Evolutionary conservation across 2,329 filamentous ascomycete species (phyloP), one percentile per base, ranked within the genome.

Genomic region (Trichoderma guizhouense): DNA sequence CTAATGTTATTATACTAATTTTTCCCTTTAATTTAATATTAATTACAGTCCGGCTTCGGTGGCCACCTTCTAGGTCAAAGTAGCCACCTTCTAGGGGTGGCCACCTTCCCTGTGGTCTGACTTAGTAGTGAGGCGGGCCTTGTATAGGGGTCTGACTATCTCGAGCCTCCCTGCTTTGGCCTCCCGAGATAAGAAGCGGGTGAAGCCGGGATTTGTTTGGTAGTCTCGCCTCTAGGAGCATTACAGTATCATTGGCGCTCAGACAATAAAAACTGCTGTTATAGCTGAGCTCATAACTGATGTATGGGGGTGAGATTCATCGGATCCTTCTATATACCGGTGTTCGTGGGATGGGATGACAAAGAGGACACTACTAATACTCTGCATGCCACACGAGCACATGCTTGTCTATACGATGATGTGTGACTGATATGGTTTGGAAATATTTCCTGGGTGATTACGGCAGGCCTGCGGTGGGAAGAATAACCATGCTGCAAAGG

Each of bases 121-220:
- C 26, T 26, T n/a, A 21, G 14, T 69, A 62, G 14, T 26, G 67
- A 51, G 39, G 39, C n/a, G 11, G 47, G 7, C 39, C 28, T 58
- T 51, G 18, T 62, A 69, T 51, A 36, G 36, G 39, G 66, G 36
- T 26, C 66, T 69, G 34, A 69, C 66, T 69, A 62, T 28, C 57
- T 47, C 3, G 39, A 18, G 18, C 43, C n/a, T 32, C 57, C 57
- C 55, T 69, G 66, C 36, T 26, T 51, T 7, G 4, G 7, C 24
- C 6, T 21, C 32, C 21, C 30, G 28, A 28, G 30, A 12, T 26
- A 14, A 14, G 64, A n/a, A 28, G 51, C 14, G 15, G 32, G 24
- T 39, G 39, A 15, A 51, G 39, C 51, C 2, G 36, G 36, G 21
- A 21, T 24, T 6, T 61, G 36, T 14, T n/a, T 36, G 43, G 21